Evolutionary conservation across 495 filamentous ascomycete species (phyloP).

Genomic region (Letharia columbiana): DNA sequence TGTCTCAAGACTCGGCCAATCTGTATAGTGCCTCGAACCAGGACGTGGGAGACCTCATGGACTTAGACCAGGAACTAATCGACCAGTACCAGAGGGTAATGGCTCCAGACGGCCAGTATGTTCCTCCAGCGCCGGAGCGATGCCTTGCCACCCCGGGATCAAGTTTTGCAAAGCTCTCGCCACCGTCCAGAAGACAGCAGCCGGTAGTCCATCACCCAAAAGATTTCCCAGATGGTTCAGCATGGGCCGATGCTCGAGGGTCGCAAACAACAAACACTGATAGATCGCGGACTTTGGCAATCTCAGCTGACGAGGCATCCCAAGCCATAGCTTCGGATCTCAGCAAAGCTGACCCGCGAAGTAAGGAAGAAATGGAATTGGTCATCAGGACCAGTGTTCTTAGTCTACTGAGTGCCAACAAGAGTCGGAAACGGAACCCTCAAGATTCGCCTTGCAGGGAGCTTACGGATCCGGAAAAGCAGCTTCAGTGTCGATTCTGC

Average conservation of each 20-base stretch:
- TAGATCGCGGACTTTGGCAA: background rate
- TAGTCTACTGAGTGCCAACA: slow-evolving; percentile 3
- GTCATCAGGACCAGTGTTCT: slow-evolving; percentile 9
- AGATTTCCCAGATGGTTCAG: background rate
- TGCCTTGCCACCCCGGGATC: background rate
- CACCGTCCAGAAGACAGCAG: background rate
- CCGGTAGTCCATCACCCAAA: background rate
- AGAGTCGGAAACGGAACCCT: background rate
- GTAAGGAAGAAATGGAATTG: background rate
- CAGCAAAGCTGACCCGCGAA: background rate
- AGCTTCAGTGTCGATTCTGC: slow-evolving; percentile 47
- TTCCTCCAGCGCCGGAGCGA: background rate
- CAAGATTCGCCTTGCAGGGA: background rate
- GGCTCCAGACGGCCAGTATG: background rate
- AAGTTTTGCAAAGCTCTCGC: background rate
- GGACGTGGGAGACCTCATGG: background rate
- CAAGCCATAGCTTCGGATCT: slow-evolving; percentile 14
- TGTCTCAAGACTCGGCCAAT: slow-evolving; percentile 8
- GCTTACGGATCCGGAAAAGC: slow-evolving; percentile 4
- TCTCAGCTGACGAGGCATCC: slow-evolving; percentile 7
- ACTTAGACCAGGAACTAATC: background rate
- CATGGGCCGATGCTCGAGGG: background rate
- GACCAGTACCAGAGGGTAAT: background rate
- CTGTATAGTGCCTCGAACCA: background rate
- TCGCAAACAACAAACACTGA: background rate